Conservation (phyloP, 108 stramenopile species). For the Cyclostephanos invisitatus region DNA sequence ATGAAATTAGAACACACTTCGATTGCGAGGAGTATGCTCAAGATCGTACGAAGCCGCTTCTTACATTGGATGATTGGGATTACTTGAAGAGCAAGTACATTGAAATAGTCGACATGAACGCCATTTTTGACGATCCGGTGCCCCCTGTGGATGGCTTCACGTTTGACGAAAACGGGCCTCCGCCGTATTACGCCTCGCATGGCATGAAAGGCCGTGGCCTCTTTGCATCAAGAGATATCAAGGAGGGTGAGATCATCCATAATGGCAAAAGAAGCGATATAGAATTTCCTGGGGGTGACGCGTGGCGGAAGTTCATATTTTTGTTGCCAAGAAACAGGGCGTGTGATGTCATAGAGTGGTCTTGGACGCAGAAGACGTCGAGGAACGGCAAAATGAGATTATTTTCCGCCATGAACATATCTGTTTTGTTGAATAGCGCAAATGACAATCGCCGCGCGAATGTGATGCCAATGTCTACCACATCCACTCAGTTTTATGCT, state of each 20-base stretch:
- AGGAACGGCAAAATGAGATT: conserved; percentile 9
- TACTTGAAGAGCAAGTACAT: not conserved
- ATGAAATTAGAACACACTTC: not conserved
- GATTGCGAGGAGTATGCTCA: conserved; percentile 2
- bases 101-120: not conserved
- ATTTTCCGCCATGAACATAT: conserved; percentile 20
- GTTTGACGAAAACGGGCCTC: not conserved
- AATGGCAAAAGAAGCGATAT: conserved; percentile 13
- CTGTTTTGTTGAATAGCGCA: conserved; percentile 16
- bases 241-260: conserved; percentile 31
- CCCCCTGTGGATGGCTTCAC: conserved; percentile 20
- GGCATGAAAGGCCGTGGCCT: conserved; percentile 20
- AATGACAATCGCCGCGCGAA: not conserved
- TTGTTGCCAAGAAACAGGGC: conserved; percentile 25
- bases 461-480: conserved; percentile 1
- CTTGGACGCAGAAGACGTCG: conserved; percentile 21
- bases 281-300: not conserved
- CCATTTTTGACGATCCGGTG: conserved; percentile 17
- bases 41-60: not conserved
- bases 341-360: conserved; percentile 36
- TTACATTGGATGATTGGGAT: not conserved
- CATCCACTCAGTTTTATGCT: conserved; percentile 16
- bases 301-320: conserved; percentile 22
- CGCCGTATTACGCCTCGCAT: conserved; percentile 17
- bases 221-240: conserved; percentile 40